Conservation (phyloP, 208 protist genomes). For the Leishmania amazonensis region DNA sequence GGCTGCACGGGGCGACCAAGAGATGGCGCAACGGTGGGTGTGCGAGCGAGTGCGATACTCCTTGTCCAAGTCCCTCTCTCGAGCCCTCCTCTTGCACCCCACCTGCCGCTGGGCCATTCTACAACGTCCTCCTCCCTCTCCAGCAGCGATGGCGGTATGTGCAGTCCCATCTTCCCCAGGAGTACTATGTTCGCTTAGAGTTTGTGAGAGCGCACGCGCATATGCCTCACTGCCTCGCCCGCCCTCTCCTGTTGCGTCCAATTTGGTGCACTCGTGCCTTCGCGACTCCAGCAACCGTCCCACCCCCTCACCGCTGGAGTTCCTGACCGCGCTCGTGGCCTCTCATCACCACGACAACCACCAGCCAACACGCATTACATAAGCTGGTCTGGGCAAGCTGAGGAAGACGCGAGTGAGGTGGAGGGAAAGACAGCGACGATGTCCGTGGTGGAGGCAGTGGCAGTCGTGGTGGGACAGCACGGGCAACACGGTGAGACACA, state of each 20-base stretch:
- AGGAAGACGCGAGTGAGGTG: background rate
- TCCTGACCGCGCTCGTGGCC: background rate
- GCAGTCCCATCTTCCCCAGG: background rate
- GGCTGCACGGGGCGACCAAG: background rate
- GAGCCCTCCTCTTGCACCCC: background rate
- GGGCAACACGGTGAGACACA: background rate
- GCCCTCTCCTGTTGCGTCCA: background rate
- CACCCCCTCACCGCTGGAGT: background rate
- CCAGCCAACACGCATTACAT: background rate
- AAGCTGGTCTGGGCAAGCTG: background rate
- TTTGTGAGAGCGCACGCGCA: background rate
- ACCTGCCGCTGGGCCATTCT: background rate
- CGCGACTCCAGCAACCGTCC: background rate
- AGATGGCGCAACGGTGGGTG: background rate
- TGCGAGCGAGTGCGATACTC: background rate
- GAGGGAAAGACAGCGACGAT: background rate
- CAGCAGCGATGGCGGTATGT: background rate
- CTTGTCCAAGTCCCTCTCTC: background rate
- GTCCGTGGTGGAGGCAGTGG: background rate
- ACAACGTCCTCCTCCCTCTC: background rate
- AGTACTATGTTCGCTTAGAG: background rate
- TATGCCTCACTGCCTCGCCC: background rate
- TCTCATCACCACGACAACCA: background rate
- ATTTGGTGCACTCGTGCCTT: background rate
- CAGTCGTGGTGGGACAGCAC: background rate